Evolutionary conservation across 2,329 filamentous ascomycete species (phyloP).

Genomic region (Thelonectria discophora): DNA sequence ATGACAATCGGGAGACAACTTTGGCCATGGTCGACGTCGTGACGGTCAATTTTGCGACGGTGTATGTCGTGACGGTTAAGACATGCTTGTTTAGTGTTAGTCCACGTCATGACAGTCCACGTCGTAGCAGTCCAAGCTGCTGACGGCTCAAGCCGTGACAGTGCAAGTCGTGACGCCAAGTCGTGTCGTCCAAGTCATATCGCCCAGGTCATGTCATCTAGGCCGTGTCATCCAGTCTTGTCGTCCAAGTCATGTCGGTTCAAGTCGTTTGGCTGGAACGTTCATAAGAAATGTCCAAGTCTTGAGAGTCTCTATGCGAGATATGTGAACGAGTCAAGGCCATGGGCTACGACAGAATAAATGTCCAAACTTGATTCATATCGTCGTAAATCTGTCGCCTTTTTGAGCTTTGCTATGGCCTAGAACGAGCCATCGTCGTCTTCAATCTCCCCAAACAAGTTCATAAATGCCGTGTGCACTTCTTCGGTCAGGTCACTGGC

Average conservation of each 20-base stretch:
- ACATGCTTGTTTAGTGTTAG: too few relatives aligned
- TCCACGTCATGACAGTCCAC: too few relatives aligned
- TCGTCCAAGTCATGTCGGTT: not conserved
- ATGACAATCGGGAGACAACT: not conserved
- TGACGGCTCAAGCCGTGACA: too few relatives aligned
- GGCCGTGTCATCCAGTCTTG: too few relatives aligned
- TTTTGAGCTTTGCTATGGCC: constrained; percentile 40
- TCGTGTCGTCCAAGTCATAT: too few relatives aligned
- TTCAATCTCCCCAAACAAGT: constrained; percentile 78
- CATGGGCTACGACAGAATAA: not conserved
- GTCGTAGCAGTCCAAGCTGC: too few relatives aligned
- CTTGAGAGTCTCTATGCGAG: not conserved
- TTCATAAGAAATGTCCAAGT: too few relatives aligned
- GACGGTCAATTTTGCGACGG: too few relatives aligned
- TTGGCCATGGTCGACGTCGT: too few relatives aligned
- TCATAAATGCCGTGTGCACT: constrained; percentile 82
- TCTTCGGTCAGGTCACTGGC: constrained; percentile 93
- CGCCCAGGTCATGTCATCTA: too few relatives aligned
- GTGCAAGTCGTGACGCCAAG: too few relatives aligned
- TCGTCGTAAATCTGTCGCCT: not conserved
- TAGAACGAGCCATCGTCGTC: constrained; percentile 48
- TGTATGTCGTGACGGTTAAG: too few relatives aligned
- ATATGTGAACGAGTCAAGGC: not conserved
- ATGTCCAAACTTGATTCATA: not conserved
- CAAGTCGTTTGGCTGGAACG: not conserved